Evolutionary conservation across 148 eudicot genomes (phyloP).

Genomic region (Beta vulgaris): DNA sequence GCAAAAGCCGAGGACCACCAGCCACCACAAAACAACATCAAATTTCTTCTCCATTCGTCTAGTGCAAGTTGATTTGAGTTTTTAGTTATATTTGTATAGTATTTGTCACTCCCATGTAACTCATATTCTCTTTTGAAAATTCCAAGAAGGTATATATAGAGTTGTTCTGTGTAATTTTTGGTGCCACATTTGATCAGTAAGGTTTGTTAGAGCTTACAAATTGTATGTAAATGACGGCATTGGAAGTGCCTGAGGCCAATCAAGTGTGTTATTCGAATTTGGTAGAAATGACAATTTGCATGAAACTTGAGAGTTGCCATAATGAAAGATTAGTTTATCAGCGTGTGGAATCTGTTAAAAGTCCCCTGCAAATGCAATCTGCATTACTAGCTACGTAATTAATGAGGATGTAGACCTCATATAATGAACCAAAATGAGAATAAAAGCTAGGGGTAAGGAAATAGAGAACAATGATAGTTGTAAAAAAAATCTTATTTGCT

Average conservation of each 20-base stretch:
- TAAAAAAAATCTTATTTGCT: no score
- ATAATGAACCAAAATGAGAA: no score
- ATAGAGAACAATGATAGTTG: no score
- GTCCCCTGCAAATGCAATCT: no score
- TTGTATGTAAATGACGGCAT: slow-evolving; percentile 2
- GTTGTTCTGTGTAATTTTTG: not conserved
- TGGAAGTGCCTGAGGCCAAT: slow-evolving; percentile 14
- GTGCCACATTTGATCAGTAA: not conserved
- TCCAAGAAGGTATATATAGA: not conserved
- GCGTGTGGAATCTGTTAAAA: no score
- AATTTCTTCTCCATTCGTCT: slow-evolving; percentile 14
- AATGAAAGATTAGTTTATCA: no score
- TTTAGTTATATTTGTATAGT: not conserved
- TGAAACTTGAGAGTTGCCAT: slow-evolving; percentile 13
- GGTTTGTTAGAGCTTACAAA: slow-evolving; percentile 11
- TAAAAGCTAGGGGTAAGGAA: no score
- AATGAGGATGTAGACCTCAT: no score
- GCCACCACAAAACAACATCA: slow-evolving; percentile 12
- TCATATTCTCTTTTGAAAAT: not conserved
- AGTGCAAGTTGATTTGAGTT: not conserved
- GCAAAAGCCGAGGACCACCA: slow-evolving; percentile 15
- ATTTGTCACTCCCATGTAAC: not conserved
- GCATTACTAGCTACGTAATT: no score
- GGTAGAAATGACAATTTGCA: slow-evolving; percentile 21
- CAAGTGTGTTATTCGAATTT: slow-evolving; percentile 7